Conservation (phyloP, 2,329 filamentous ascomycete species). For the Fusarium pseudonygamai region DNA sequence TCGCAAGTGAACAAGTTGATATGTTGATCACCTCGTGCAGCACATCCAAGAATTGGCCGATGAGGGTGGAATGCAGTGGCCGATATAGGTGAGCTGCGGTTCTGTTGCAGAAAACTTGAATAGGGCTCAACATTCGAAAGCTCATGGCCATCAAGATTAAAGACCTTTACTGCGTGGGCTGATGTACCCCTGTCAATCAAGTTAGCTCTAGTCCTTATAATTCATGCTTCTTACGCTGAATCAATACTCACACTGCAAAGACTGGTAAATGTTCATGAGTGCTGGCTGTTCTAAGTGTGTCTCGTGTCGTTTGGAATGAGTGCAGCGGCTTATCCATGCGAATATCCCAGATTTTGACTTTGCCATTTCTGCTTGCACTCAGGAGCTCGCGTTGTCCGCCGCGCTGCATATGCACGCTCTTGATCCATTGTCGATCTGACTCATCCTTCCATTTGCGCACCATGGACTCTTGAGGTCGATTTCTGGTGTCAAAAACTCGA, state of each 20-base stretch:
- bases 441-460: constrained; percentile 97
- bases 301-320: constrained; percentile 77
- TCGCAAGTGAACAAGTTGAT: constrained; percentile 87
- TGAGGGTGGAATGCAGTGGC: constrained; percentile 96
- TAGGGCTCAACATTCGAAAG: constrained; percentile 90
- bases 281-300: constrained; percentile 84
- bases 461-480: constrained; percentile 88
- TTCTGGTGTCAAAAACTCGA: constrained; percentile 89
- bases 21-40: constrained; percentile 86
- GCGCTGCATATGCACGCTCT: constrained; percentile 95
- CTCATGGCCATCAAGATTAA: constrained; percentile 84
- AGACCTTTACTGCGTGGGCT: constrained; percentile 87
- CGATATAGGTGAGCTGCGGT: constrained; percentile 82
- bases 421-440: constrained; percentile 85
- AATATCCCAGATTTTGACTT: constrained; percentile 96
- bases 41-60: constrained; percentile 87
- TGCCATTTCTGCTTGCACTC: constrained; percentile 89
- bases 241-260: constrained; percentile 81
- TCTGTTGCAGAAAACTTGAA: constrained; percentile 85
- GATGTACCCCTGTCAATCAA: constrained; percentile 76
- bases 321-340: constrained; percentile 82
- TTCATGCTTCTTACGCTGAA: background rate
- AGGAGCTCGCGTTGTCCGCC: constrained; percentile 92
- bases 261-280: constrained; percentile 97
- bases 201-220: constrained; percentile 40